Evolutionary conservation across 495 filamentous ascomycete genomes (phyloP), one percentile per base, ranked within the genome.

Genomic region (Xanthoparmelia taractica): DNA sequence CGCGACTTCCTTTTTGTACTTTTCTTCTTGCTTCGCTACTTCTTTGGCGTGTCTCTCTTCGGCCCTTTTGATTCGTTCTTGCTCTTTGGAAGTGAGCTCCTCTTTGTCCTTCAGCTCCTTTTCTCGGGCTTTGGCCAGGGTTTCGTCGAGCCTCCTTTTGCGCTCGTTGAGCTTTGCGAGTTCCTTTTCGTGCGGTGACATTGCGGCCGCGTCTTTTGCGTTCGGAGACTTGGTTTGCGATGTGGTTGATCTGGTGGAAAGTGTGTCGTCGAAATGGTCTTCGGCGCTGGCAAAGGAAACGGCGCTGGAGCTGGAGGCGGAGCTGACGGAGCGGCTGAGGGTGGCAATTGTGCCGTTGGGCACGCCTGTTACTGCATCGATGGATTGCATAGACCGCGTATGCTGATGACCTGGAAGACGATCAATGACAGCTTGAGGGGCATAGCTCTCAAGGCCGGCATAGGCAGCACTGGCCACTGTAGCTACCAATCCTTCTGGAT

Each of bases 101-200:
- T 81, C 77, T 18, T 79, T 75, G 31, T 77, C 75, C 61, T 82
- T 78, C n/a, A 71, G 47, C 48, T 77, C 73, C 66, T 64, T 77
- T 63, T 70, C 77, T 48, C 77, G 75, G 52, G 79, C 70, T 54
- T 76, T 72, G 17, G 82, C 73, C 0, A 96, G 75, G 67, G 91
- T 90, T 45, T 85, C 82, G 27, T 91, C 83, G 4, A 90, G 77
- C 61, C 87, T 85, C 45, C 79, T 79, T 64, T 87, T 87, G 63
- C 86, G 84, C 10, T 86, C 78, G 17, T 89, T 80, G 1, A 96
- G 82, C 65, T 92, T 94, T 45, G 77, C 74, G 4, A 96, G 79
- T 13, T 94, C 89, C 64, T 86, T 88, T 38, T 92, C 85, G 64
- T 90, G 78, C 47, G 79, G 78, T 1, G 76, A 55, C 58, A 74